Percentiles rank a stretch among this genome's conserved stretches.
These are phyloP conservation scores for Lunularia cruciata DNA, from an alignment of 225 moss, liverwort and hornwort genomes.

Conservation along the genomic window DNA sequence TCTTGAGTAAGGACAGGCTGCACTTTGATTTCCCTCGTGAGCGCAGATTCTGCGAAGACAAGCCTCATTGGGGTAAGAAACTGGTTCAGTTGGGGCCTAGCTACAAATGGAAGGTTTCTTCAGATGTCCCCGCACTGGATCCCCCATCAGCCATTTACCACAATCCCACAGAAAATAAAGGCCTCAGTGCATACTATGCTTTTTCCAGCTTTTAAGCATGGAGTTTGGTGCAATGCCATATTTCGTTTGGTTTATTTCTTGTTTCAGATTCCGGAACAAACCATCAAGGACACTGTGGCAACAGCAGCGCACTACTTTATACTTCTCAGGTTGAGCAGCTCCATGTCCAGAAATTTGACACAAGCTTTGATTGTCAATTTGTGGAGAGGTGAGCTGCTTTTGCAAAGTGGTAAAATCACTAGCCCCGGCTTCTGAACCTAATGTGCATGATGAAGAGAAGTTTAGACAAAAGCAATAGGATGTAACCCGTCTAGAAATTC, in stretches of 20 bases:
- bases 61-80: neutral
- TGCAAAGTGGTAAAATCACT: too few relatives aligned
- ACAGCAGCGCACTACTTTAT: neutral
- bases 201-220: neutral
- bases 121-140: too few relatives aligned
- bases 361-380: neutral
- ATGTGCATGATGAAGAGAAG: too few relatives aligned
- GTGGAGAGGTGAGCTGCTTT: too few relatives aligned
- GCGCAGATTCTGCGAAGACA: neutral
- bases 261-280: neutral
- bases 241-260: neutral
- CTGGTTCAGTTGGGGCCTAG: neutral
- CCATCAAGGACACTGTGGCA: neutral
- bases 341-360: neutral
- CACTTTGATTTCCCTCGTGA: neutral
- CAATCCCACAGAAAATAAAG: too few relatives aligned
- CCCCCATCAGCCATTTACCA: too few relatives aligned
- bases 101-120: neutral
- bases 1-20: neutral
- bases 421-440: too few relatives aligned
- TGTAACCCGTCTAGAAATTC: too few relatives aligned
- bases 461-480: too few relatives aligned
- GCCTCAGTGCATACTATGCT: too few relatives aligned
- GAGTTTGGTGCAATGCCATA: neutral
- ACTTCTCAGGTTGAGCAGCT: neutral